Conservation (phyloP, 192 early-diverging fungal genomes). For the Entomortierella beljakovae region DNA sequence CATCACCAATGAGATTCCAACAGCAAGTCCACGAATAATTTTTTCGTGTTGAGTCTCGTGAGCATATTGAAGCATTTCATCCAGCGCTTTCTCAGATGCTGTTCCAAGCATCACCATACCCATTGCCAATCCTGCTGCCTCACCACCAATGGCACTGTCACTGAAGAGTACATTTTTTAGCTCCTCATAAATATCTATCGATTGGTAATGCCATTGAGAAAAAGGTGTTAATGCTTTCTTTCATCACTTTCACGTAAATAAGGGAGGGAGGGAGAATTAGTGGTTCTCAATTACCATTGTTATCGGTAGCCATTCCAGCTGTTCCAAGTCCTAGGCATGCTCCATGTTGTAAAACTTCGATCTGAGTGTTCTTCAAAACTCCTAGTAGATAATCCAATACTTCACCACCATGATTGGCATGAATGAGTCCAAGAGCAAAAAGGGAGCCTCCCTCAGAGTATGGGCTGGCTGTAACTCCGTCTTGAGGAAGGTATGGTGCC, state of each 20-base stretch:
- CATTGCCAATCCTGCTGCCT: constrained; percentile 96
- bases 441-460: constrained; percentile 98
- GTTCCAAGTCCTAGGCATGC: constrained; percentile 95
- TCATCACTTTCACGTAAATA: too few relatives aligned
- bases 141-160: constrained; percentile 97
- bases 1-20: constrained; percentile 97
- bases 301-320: constrained; percentile 96
- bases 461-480: constrained; percentile 85
- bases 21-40: constrained; percentile 95
- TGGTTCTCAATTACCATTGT: constrained; percentile 66
- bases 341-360: constrained; percentile 96
- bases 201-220: too few relatives aligned
- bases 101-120: constrained; percentile 98
- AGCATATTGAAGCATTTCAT: constrained; percentile 97
- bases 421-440: constrained; percentile 97
- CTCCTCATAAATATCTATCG: constrained; percentile 83
- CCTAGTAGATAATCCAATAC: constrained; percentile 87
- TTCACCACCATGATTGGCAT: constrained; percentile 92
- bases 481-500: constrained; percentile 94
- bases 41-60: constrained; percentile 99
- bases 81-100: constrained; percentile 79
- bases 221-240: not conserved
- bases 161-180: constrained; percentile 90
- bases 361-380: constrained; percentile 80
- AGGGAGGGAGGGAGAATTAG: not conserved